Evolutionary conservation across 139 green algal species (phyloP), one percentile per base, ranked within the genome.

Genomic region (Medakamo hakoo): DNA sequence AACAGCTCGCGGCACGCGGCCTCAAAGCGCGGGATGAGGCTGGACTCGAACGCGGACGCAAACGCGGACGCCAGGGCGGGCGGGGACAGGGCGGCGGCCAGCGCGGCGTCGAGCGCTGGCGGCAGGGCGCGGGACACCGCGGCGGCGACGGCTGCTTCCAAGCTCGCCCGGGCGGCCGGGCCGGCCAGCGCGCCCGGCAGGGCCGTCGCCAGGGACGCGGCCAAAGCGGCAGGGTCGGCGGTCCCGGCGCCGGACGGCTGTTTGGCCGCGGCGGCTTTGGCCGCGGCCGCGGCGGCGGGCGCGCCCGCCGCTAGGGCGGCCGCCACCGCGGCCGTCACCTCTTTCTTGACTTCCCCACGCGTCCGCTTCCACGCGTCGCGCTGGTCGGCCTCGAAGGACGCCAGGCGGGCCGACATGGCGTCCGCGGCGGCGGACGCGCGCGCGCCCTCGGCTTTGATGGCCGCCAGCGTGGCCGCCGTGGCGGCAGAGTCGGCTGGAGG

Each of bases 11-110:
- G 64, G 27, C 63, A 74, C 9, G 86, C 83, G 3, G 59, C 62
- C 73, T 94, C 87, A 65, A 95, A 80, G 2, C 79, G 66, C 0
- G 86, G 86, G 29, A 94, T 60, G 28, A 91, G 63, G 57, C 68
- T 67, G 26, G 67, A 70, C 52, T 70, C 19, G 60, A 94, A 84
- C 3, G 62, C 60, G 4, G 60, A 4, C 2, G 65, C 62, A 67
- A 91, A 76, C 55, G 72, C 67, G 3, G 82, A 60, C 2, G 60
- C 63, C 60, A 91, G 52, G 27, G 70, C 70, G 0, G 62, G 29
- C n/a, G n/a, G n/a, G 2, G 65, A 49, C 57, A 86, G 68, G 22
- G 76, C 62, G n/a, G 63, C 60, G 2, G 71, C 52, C 63, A 87
- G 66, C 28, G 60, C 52, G 29, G 52, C 56, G 55, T 76, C 75